Percentiles rank a stretch among this genome's conserved stretches.
Evolutionary conservation across 352 stramenopile species (phyloP).

Genomic region (Phytophthora melonis): DNA sequence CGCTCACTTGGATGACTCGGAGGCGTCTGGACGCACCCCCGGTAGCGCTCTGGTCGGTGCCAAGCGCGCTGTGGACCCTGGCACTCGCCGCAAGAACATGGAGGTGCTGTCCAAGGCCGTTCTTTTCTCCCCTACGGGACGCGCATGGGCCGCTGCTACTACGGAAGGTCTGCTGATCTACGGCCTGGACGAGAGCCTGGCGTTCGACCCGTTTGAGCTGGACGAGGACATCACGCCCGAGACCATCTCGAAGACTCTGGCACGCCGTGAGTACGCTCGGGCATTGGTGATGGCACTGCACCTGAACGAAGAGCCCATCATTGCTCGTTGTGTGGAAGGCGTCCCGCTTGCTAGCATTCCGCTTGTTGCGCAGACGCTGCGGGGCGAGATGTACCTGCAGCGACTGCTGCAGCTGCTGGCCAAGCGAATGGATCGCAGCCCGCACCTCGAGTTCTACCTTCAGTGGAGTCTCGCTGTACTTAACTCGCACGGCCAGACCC

Average conservation of each 20-base stretch:
- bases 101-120: conserved; percentile 93
- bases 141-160: conserved; percentile 97
- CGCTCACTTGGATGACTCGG: conserved; percentile 59
- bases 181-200: conserved; percentile 95
- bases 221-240: conserved; percentile 98
- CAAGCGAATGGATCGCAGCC: conserved; percentile 92
- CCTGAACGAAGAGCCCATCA: conserved; percentile 96
- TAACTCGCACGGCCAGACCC: conserved; percentile 92
- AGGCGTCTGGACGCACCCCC: conserved; percentile 31
- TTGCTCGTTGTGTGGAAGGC: conserved; percentile 92
- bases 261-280: conserved; percentile 90
- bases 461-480: conserved; percentile 96
- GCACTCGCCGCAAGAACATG: conserved; percentile 86
- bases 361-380: conserved; percentile 92
- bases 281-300: conserved; percentile 97
- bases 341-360: conserved; percentile 91
- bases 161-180: conserved; percentile 99
- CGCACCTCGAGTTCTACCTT: conserved; percentile 98
- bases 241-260: conserved; percentile 89
- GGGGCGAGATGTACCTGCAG: conserved; percentile 91
- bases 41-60: conserved; percentile 78
- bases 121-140: conserved; percentile 97
- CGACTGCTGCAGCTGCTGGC: conserved; percentile 94
- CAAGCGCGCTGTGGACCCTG: conserved; percentile 94
- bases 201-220: conserved; percentile 99